Percentiles rank a stretch among this genome's conserved stretches.
Conservation (phyloP, 257 asterid species). For the Forsythia viridissima region DNA sequence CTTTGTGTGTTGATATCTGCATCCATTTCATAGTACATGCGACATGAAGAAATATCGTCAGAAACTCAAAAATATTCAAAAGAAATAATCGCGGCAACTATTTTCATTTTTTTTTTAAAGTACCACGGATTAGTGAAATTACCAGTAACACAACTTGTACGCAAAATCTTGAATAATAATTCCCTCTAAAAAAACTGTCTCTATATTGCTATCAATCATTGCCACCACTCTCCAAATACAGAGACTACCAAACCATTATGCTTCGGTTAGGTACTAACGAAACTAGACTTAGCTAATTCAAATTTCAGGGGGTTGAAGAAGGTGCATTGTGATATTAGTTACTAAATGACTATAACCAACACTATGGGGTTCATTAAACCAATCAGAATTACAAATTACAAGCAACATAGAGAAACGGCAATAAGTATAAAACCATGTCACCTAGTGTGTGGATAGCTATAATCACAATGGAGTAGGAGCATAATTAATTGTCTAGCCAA, state of each 20-base stretch:
- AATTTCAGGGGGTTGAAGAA: neutral
- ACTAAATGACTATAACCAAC: neutral
- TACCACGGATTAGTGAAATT: neutral
- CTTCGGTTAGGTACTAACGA: neutral
- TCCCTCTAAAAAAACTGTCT: neutral
- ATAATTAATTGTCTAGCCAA: neutral
- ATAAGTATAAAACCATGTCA: conserved; percentile 10
- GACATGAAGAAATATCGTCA: conserved; percentile 43
- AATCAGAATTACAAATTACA: conserved; percentile 9
- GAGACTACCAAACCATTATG: neutral
- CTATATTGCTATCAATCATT: neutral
- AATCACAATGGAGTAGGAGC: neutral
- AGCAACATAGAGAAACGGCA: conserved; percentile 11
- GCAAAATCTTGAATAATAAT: neutral
- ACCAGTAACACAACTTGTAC: conserved; percentile 11
- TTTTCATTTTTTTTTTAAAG: neutral
- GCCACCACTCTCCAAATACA: conserved; percentile 13
- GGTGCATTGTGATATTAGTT: conserved; percentile 7
- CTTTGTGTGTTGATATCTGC: conserved; percentile 98
- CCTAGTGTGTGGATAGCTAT: neutral
- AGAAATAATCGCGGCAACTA: neutral
- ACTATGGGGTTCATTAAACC: conserved; percentile 1
- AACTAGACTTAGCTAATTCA: neutral
- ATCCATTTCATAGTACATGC: conserved; percentile 43
- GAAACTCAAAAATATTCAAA: conserved; percentile 20